phyloP scores from a whole-genome alignment of 2,329 filamentous ascomycete genomes.

The Biscogniauxia mediterranea region DNA sequence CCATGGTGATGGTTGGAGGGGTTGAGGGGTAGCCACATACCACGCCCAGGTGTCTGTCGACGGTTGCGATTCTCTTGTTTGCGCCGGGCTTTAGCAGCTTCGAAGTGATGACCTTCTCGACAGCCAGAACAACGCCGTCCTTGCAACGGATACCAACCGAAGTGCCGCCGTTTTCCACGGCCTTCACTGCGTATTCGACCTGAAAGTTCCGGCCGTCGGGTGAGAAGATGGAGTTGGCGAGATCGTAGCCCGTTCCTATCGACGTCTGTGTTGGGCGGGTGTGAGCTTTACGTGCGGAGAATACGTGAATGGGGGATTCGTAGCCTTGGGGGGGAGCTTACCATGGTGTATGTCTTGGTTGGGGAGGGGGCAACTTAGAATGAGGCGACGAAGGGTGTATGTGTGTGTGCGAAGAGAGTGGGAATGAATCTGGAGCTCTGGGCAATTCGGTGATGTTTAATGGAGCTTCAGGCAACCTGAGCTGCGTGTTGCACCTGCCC shows the following conservation, averaged over 20 bases:
- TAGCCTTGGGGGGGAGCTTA: slow-evolving; percentile 11
- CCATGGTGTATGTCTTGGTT: slow-evolving; percentile 14
- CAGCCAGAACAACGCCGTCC: slow-evolving; percentile 91
- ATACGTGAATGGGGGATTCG: not conserved
- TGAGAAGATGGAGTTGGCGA: slow-evolving; percentile 99
- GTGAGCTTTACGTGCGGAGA: slow-evolving; percentile 12
- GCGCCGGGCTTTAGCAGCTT: slow-evolving; percentile 93
- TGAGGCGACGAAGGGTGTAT: not conserved
- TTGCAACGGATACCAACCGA: slow-evolving; percentile 96
- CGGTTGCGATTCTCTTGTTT: slow-evolving; percentile 94
- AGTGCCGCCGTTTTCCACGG: slow-evolving; percentile 96
- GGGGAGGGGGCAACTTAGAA: not conserved
- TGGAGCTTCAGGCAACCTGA: slow-evolving; percentile 29
- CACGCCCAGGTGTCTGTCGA: slow-evolving; percentile 90
- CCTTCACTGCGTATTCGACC: slow-evolving; percentile 98
- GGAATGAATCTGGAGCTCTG: slow-evolving; percentile 17
- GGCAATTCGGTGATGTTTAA: slow-evolving; percentile 15
- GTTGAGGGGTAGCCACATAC: slow-evolving; percentile 53
- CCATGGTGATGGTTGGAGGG: too few species aligned
- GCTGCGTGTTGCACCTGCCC: slow-evolving; percentile 30
- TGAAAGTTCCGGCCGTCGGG: slow-evolving; percentile 99
- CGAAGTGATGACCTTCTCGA: slow-evolving; percentile 94
- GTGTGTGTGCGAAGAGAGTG: not conserved
- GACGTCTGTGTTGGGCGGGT: slow-evolving; percentile 66
- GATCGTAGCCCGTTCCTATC: slow-evolving; percentile 99